Evolutionary conservation across 1,284 basidiomycete genomes (phyloP).

Genomic region (Puccinia coronata): DNA sequence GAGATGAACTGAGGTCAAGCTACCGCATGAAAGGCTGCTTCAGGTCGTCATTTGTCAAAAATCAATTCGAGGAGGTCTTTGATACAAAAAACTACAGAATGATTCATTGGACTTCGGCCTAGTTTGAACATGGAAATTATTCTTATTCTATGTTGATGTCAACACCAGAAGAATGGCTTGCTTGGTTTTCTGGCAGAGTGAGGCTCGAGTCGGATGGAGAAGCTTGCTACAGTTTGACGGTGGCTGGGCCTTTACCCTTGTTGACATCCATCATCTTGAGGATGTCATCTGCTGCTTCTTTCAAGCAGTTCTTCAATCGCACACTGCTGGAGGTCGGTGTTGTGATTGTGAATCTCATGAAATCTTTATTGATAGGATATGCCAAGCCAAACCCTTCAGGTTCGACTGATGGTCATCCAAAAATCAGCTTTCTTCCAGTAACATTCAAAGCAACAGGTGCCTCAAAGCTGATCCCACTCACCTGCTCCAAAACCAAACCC

Average conservation of each 20-base stretch:
- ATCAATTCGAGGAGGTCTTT: no score
- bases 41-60: no score
- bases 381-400: constrained; percentile 89
- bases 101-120: no score
- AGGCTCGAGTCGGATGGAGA: neutral
- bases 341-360: constrained; percentile 91
- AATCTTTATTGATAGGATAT: constrained; percentile 84
- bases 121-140: no score
- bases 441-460: neutral
- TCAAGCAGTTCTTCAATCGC: constrained; percentile 71
- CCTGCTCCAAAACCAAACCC: constrained; percentile 98
- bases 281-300: constrained; percentile 64
- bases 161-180: no score
- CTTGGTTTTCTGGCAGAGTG: neutral
- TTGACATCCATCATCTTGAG: neutral
- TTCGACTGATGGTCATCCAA: constrained; percentile 19
- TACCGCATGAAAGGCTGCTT: no score
- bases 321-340: constrained; percentile 69
- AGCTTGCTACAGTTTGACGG: constrained; percentile 1
- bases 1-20: no score
- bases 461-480: constrained; percentile 59
- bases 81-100: no score
- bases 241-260: neutral
- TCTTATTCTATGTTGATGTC: no score
- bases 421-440: neutral